Base-by-base conservation (phyloP, 306 rosid genomes). In the Casuarina cunninghamiana region DNA sequence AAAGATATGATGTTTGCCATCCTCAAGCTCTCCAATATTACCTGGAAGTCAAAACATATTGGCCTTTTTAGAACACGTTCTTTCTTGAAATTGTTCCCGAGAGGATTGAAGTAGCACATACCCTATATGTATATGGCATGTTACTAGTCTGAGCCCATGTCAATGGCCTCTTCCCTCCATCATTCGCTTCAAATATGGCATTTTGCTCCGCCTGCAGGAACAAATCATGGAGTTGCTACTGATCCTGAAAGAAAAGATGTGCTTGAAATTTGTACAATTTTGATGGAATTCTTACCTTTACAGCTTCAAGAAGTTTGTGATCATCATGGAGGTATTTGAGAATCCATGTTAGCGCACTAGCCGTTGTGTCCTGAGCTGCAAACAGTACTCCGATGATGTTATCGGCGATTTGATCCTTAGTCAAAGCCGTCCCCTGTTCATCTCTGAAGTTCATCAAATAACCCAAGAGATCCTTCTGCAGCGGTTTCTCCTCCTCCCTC, bases 351-450 rank as follows among this genome's bases (percentile, higher is more conserved):
- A 92, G 83, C 44, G 77, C 90, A 86, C 94, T 94, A 7, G 98
- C 98, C 46, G 97, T 94, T 32, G 98, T 94, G 83, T 94, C 98
- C 75, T 92, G 96, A 51, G 98, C 98, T 15, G 98, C 98, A 82
- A 94, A 94, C 48, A 94, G 80, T 13, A 92, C 96, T 51, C 98
- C 98, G 69, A 92, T 90, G 21, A 90, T 83, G 79, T 94, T 94
- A 85, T 94, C 98, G n/a, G 94, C 88, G n/a, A 92, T 89, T 80
- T 92, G 92, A 9, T 89, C 91, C 62, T 88, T 90, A 1, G 50
- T 89, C 26, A 90, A 68, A 6, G 19, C 70, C 53, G n/a, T 51
- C 5, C 92, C 87, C 62, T 82, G 84, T 61, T 84, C 91, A 69
- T 86, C 90, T 79, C 81, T 83, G 87, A 65, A 90, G 69, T 79